Percentiles rank a stretch among this genome's conserved stretches.
Conservation (phyloP, 2,329 filamentous ascomycete genomes). For the Penicillium sp. region DNA sequence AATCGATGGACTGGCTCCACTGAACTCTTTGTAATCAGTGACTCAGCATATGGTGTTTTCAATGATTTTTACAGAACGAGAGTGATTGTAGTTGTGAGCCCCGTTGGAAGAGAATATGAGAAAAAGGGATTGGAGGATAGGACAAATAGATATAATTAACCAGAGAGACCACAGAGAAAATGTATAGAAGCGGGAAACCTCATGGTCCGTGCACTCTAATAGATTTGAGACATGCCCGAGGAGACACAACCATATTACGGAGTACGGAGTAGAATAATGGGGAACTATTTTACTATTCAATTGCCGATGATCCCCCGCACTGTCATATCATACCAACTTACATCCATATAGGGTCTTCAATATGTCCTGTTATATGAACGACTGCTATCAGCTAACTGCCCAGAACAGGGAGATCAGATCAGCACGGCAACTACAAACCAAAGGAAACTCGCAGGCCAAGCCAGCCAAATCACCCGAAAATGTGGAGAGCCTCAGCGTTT, state of each 20-base stretch:
- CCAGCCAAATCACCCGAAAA: background rate
- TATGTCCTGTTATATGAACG: background rate
- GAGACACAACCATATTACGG: too few species aligned
- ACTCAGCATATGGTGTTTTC: conserved; percentile 13
- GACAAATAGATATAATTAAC: background rate
- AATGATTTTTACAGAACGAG: background rate
- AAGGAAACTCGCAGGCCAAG: conserved; percentile 9
- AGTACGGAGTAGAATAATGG: background rate
- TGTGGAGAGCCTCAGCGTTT: conserved; percentile 21
- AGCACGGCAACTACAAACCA: conserved; percentile 3
- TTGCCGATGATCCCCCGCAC: background rate
- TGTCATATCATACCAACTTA: background rate
- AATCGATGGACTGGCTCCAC: conserved; percentile 13
- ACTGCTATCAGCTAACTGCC: too few species aligned
- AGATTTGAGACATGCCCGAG: background rate
- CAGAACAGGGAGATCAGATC: background rate
- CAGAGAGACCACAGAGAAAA: background rate
- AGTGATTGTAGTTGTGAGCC: too few species aligned
- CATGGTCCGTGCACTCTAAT: background rate
- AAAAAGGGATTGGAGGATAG: background rate
- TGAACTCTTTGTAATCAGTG: conserved; percentile 23
- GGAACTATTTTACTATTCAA: background rate
- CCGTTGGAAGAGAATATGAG: background rate
- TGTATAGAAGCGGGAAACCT: too few species aligned
- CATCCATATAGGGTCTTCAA: background rate